A percentile compares a stretch with the other conserved stretches of the same genome.
Conservation (phyloP, 768 basidiomycete genomes). For the Favolaschia claudopus region DNA sequence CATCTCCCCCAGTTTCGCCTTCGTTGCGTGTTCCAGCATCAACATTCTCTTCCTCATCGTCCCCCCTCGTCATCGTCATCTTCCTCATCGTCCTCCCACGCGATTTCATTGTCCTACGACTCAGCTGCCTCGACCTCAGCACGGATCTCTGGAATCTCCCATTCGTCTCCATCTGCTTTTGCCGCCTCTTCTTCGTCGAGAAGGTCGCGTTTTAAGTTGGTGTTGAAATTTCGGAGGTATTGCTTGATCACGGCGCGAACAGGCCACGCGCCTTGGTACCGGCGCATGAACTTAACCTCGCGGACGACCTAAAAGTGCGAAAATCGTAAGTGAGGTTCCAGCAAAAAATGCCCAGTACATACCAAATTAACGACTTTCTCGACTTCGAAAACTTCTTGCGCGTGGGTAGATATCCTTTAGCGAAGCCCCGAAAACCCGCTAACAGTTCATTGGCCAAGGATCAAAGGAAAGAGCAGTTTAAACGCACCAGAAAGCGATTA, state of each 20-base stretch:
- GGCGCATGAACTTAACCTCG: neutral
- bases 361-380: neutral
- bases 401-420: neutral
- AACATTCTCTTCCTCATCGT: no score
- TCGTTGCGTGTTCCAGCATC: no score
- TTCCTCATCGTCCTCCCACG: neutral
- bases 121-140: no score
- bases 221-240: neutral
- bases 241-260: neutral
- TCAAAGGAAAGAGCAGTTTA: neutral
- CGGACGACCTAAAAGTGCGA: neutral
- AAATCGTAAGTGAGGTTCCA: no score
- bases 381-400: neutral
- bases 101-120: neutral
- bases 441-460: neutral
- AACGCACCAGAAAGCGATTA: neutral
- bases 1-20: no score
- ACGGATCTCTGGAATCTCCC: no score
- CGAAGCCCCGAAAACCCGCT: neutral
- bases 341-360: no score
- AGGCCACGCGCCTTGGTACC: slow-evolving; percentile 1
- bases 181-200: neutral
- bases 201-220: neutral
- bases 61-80: no score
- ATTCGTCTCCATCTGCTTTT: neutral